A percentile compares a stretch with the other conserved stretches of the same genome.
Evolutionary conservation across 257 asterid species (phyloP).

Genomic region (Jasminum sambac): DNA sequence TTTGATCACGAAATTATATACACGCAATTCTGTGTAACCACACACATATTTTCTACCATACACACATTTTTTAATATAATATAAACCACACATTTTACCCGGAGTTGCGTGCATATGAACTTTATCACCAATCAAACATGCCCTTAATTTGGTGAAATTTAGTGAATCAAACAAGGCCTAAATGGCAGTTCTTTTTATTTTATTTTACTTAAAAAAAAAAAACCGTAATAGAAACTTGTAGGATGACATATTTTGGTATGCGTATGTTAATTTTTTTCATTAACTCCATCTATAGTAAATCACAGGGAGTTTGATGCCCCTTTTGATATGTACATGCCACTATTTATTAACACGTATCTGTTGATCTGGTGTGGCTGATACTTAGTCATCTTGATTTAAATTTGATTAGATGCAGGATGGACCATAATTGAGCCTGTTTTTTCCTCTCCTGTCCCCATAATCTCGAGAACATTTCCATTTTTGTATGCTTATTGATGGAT

Average conservation of each 20-base stretch:
- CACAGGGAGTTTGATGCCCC: background rate
- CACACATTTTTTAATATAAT: too few species aligned
- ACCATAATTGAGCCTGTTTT: background rate
- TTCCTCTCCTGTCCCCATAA: background rate
- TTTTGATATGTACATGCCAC: background rate
- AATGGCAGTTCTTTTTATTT: background rate
- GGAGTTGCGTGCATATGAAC: too few species aligned
- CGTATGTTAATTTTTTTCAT: background rate
- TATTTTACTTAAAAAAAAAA: too few species aligned
- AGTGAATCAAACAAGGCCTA: background rate
- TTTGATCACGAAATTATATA: too few species aligned
- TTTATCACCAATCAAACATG: too few species aligned
- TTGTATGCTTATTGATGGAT: background rate
- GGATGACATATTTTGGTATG: background rate
- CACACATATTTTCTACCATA: too few species aligned
- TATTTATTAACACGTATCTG: background rate
- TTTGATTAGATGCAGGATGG: background rate
- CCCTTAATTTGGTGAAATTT: too few species aligned
- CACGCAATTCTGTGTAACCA: too few species aligned
- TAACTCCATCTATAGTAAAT: background rate
- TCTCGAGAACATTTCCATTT: background rate
- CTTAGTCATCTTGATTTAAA: background rate
- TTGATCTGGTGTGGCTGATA: background rate
- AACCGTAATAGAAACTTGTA: background rate
- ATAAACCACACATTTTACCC: too few species aligned